Base-by-base conservation (phyloP, 306 rosid genomes). In the Cucurbita argyrosperma region DNA sequence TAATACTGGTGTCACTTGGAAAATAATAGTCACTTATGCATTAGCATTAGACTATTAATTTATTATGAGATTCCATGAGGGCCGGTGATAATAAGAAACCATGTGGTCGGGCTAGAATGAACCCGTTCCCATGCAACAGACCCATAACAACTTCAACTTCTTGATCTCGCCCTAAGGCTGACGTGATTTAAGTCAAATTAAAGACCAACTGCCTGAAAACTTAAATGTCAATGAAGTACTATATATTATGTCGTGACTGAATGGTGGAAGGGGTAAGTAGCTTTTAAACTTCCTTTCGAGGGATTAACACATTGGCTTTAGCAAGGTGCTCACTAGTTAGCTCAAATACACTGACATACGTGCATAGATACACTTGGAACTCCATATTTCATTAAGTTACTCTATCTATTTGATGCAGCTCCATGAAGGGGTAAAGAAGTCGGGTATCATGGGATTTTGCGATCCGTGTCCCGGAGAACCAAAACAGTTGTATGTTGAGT, bases 361-460 rank as follows among this genome's bases (percentile, higher is more conserved):
- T 21, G 38, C 7, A 9, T 40, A 40, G 35, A 64, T 63, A 4
- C 57, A 45, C 42, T 4, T 7, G 45, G 23, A n/a, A 26, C 23
- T 69, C 23, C 5, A 1, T 69, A 69, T 69, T 46, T 69, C 74
- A 23, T 69, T 13, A 40, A 5, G 74, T 15, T 23, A 68, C 30
- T 69, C 55, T 26, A 58, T 82, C 78, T 79, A 13, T 68, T 52
- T 83, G 72, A 15, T 83, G 87, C 91, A 94, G 97, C 99, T 94
- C 54, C 97, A 94, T 56, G 87, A 89, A 71, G 96, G 96, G 26
- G 88, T 91, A 56, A 94, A 91, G 82, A 94, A 94, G 86, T 89
- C 97, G 49, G 97, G 99, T 73, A 88, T 94, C 81, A 91, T 91
- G 97, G 99, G 99, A 16, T 91, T 89, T 79, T 91, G 83, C 72